Percentiles rank a stretch among this genome's conserved stretches.
phyloP scores from a whole-genome alignment of 129 eudicot species.

The Tanacetum coccineum region DNA sequence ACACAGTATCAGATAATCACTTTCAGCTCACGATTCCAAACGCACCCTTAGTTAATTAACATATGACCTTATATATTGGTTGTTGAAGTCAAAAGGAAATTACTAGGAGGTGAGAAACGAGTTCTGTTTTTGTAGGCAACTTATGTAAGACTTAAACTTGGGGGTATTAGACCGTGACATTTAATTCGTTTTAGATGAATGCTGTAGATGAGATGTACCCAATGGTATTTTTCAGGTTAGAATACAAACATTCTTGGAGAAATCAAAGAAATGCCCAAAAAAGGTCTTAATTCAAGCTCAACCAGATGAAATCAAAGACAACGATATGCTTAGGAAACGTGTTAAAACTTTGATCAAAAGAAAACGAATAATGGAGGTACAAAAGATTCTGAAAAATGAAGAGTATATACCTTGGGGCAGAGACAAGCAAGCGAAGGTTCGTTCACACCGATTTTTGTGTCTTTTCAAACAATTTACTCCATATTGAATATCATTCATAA shows the following conservation, averaged over 20 bases:
- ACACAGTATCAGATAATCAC: too few species aligned
- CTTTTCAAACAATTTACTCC: neutral
- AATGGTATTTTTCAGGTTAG: constrained; percentile 57
- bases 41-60: neutral
- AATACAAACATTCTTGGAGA: constrained; percentile 87
- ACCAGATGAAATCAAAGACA: constrained; percentile 46
- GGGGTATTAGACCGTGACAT: neutral
- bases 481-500: neutral
- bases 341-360: constrained; percentile 69
- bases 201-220: constrained; percentile 20
- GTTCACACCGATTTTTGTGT: constrained; percentile 18
- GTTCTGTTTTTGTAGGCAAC: constrained; percentile 2
- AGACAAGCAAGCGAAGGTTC: constrained; percentile 86
- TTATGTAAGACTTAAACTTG: neutral
- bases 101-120: neutral
- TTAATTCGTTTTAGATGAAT: neutral
- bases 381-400: constrained; percentile 65
- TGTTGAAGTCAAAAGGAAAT: too few species aligned
- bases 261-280: constrained; percentile 41
- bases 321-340: constrained; percentile 58
- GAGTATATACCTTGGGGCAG: constrained; percentile 68
- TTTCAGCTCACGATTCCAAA: too few species aligned
- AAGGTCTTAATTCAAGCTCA: constrained; percentile 35
- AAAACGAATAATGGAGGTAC: constrained; percentile 60
- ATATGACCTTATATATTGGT: neutral